These are phyloP conservation scores for Microstegium vimineum DNA, from an alignment of 176 grass and related monocot genomes.

Conservation along the genomic window DNA sequence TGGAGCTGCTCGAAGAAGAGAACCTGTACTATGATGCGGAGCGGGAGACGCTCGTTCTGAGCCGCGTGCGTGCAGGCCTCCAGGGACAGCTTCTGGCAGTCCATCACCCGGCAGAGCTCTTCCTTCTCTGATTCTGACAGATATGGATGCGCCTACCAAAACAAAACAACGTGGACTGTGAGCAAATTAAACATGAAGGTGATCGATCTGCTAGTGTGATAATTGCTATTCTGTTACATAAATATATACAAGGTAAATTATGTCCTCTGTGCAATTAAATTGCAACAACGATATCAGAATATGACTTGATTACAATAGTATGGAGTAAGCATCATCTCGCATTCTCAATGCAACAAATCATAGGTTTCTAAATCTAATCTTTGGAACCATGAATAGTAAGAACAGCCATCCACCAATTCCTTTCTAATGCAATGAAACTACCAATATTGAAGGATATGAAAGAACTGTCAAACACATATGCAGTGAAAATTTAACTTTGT, in stretches of 20 bases:
- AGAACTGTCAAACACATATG: not conserved
- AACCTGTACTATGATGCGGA: slow-evolving; percentile 65
- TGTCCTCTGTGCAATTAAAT: not conserved
- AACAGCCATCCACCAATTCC: not conserved
- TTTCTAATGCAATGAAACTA: not conserved
- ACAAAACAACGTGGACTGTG: not conserved
- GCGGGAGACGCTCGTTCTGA: slow-evolving; percentile 71
- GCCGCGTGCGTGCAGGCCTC: slow-evolving; percentile 83
- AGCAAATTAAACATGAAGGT: not conserved
- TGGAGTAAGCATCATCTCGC: not conserved
- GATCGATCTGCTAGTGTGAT: not conserved
- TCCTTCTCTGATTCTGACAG: slow-evolving; percentile 60
- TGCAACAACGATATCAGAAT: not conserved
- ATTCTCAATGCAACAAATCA: not conserved
- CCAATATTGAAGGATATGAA: slow-evolving; percentile 2
- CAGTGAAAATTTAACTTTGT: not conserved
- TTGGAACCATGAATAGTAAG: not conserved
- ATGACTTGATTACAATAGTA: not conserved
- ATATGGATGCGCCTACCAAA: slow-evolving; percentile 55
- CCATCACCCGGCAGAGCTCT: slow-evolving; percentile 65
- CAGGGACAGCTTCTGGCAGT: slow-evolving; percentile 82
- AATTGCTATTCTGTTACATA: not conserved
- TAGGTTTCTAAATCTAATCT: not conserved
- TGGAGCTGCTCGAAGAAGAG: slow-evolving; percentile 93
- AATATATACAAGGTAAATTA: not conserved